A percentile compares a stretch with the other conserved stretches of the same genome.
phyloP scores from a whole-genome alignment of 129 eudicot species.

The Flaveria brownii region DNA sequence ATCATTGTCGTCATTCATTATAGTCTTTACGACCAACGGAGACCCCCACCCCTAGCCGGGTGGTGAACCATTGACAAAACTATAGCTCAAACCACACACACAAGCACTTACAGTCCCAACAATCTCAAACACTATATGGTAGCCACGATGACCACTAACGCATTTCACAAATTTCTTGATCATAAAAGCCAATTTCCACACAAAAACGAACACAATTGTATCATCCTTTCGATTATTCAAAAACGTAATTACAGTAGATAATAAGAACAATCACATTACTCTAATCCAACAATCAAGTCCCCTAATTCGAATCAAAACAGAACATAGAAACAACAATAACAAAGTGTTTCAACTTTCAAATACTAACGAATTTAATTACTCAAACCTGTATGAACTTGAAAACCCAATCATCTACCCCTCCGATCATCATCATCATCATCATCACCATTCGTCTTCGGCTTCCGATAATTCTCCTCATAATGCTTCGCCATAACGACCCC shows the following conservation, averaged over 20 bases:
- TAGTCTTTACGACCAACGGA: no score
- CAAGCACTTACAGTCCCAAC: no score
- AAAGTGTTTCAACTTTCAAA: not conserved
- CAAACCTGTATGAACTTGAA: slow-evolving; percentile 1
- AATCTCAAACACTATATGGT: no score
- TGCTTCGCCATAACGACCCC: slow-evolving; percentile 37
- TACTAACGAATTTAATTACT: not conserved
- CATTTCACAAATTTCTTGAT: no score
- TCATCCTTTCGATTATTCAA: no score
- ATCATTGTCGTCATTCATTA: no score
- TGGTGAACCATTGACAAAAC: no score
- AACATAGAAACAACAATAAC: not conserved
- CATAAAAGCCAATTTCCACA: no score
- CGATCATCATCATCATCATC: slow-evolving; percentile 22
- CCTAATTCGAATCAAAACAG: slow-evolving; percentile 26
- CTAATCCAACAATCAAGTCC: slow-evolving; percentile 20
- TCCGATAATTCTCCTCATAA: slow-evolving; percentile 45
- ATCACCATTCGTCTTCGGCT: slow-evolving; percentile 26
- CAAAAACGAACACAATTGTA: no score
- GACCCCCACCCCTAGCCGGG: no score
- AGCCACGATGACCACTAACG: no score
- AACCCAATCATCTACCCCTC: slow-evolving; percentile 20
- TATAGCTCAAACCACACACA: no score
- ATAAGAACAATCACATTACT: not conserved
- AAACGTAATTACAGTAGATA: not conserved